Percentiles rank a stretch among this genome's conserved stretches.
Evolutionary conservation across 495 filamentous ascomycete genomes (phyloP).

Genomic region (Trichoderma gamsii): DNA sequence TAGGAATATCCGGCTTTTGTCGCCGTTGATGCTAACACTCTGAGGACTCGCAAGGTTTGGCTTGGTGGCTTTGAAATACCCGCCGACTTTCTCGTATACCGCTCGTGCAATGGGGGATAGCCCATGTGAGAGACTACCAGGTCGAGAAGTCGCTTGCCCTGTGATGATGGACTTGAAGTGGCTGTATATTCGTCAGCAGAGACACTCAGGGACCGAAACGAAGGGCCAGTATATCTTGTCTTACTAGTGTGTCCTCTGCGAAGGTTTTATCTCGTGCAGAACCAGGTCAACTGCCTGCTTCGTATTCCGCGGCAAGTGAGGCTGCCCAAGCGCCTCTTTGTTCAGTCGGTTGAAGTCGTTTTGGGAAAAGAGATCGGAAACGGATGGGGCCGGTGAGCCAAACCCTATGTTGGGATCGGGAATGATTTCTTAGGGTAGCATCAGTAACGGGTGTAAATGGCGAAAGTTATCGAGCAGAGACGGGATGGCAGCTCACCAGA

Average conservation of each 20-base stretch:
- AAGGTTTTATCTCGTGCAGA: slow-evolving; percentile 60
- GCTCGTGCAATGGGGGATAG: slow-evolving; percentile 7
- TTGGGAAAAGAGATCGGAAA: slow-evolving; percentile 38
- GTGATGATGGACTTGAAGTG: slow-evolving; percentile 43
- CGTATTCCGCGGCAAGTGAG: slow-evolving; percentile 25
- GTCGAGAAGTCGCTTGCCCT: neutral
- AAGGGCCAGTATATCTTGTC: too few relatives aligned
- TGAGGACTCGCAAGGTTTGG: neutral
- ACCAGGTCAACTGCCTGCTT: slow-evolving; percentile 51
- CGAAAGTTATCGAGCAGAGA: slow-evolving; percentile 22
- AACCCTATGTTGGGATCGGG: slow-evolving; percentile 58
- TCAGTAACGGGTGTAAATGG: neutral
- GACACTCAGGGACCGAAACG: too few relatives aligned
- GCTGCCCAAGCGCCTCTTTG: slow-evolving; percentile 37
- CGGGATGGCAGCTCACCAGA: slow-evolving; percentile 50
- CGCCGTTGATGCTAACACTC: neutral
- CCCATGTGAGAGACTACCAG: slow-evolving; percentile 6
- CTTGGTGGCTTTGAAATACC: slow-evolving; percentile 14
- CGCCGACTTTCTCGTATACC: slow-evolving; percentile 8
- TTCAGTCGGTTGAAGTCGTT: slow-evolving; percentile 47
- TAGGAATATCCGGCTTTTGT: neutral
- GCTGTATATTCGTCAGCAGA: slow-evolving; percentile 34
- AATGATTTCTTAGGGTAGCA: slow-evolving; percentile 54
- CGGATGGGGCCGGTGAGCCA: slow-evolving; percentile 41
- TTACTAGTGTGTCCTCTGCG: slow-evolving; percentile 68